Evolutionary conservation across 441 rosid genomes (phyloP).

Genomic region (Syzygium malaccense): DNA sequence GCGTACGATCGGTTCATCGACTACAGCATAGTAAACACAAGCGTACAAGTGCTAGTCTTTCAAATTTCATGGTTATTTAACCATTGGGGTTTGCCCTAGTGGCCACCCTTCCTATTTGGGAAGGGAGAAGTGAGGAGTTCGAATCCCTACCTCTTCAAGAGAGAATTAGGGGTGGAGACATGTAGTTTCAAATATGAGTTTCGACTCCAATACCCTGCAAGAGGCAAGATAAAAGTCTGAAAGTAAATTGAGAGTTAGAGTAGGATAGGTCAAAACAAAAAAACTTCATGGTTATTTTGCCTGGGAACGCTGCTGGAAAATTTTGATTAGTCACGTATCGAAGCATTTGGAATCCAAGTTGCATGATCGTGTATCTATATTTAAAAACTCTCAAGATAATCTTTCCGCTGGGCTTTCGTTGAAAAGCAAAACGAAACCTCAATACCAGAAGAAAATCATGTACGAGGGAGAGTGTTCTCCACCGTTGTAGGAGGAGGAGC

Average conservation of each 20-base stretch:
- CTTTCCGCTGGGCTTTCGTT: not conserved
- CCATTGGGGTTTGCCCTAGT: no score
- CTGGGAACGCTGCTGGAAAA: not conserved
- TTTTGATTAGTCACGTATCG: not conserved
- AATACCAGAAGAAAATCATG: not conserved
- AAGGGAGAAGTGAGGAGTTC: no score
- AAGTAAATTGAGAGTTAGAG: no score
- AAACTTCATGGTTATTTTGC: not conserved
- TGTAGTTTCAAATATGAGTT: no score
- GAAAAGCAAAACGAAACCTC: not conserved
- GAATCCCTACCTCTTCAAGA: no score
- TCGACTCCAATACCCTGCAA: fast-evolving
- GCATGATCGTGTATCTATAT: not conserved
- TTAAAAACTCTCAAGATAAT: not conserved
- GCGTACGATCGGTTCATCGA: not conserved
- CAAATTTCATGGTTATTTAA: not conserved
- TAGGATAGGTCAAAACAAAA: no score
- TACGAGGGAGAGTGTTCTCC: not conserved
- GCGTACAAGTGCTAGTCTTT: not conserved
- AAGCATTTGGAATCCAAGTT: not conserved
- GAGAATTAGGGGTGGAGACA: no score
- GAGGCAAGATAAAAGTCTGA: no score
- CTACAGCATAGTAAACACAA: constrained; percentile 8
- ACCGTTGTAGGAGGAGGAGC: not conserved
- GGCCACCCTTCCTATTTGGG: no score